Conservation (phyloP, 345 rosid genomes). For the Salix exigua region DNA sequence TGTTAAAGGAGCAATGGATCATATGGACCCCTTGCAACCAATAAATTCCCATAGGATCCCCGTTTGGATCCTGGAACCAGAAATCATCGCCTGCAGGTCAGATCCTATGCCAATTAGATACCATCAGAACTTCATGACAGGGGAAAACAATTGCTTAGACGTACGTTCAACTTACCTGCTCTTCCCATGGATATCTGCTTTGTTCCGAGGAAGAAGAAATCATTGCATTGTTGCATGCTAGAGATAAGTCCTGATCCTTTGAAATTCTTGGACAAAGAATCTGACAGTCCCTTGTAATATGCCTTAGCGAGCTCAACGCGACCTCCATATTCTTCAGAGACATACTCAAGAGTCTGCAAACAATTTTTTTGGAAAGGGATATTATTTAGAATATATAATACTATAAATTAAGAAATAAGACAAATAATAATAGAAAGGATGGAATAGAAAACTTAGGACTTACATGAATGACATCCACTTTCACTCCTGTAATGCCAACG, state of each 20-base stretch:
- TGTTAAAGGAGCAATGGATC: conserved; percentile 89
- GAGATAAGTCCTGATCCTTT: conserved; percentile 66
- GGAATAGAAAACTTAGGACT: too few species aligned
- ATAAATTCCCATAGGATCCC: conserved; percentile 84
- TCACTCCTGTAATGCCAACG: conserved; percentile 69
- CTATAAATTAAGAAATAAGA: too few species aligned
- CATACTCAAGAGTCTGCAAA: conserved; percentile 44
- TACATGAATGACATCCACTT: conserved; percentile 83
- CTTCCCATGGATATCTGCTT: conserved; percentile 76
- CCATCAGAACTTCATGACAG: neutral
- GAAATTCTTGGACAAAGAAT: conserved; percentile 68
- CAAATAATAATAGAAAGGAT: too few species aligned
- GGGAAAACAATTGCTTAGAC: neutral
- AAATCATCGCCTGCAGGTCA: conserved; percentile 69
- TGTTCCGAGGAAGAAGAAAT: conserved; percentile 85
- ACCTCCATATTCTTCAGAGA: conserved; percentile 79
- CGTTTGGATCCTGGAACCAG: conserved; percentile 91
- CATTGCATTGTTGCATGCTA: conserved; percentile 94
- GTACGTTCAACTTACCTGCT: conserved; percentile 43
- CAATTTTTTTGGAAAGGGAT: too few species aligned
- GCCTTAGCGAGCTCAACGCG: conserved; percentile 72
- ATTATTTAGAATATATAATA: too few species aligned
- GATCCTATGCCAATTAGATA: too few species aligned
- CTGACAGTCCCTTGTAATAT: conserved; percentile 58
- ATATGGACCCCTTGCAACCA: conserved; percentile 93